Percentiles rank a stretch among this genome's conserved stretches.
Conservation (phyloP, 495 filamentous ascomycete species). For the Lichina pygmaea region DNA sequence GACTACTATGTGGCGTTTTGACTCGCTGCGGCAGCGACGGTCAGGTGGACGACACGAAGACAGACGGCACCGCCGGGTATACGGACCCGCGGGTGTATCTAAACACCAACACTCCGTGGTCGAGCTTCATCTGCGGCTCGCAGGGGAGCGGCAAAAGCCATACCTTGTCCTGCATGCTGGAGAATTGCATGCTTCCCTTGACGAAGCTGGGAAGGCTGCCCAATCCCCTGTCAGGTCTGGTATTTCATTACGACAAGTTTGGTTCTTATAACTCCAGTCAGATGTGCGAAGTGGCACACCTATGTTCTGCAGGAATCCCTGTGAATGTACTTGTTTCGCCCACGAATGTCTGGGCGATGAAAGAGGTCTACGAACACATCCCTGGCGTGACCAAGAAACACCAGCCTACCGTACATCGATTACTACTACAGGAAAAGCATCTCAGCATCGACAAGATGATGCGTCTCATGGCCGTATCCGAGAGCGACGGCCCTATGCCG, state of each 20-base stretch:
- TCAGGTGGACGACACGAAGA: neutral
- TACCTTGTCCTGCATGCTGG: constrained; percentile 41
- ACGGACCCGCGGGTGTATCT: constrained; percentile 29
- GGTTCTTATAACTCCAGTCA: constrained; percentile 10
- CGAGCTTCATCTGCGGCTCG: constrained; percentile 48
- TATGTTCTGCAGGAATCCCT: constrained; percentile 25
- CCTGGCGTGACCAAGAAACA: constrained; percentile 2
- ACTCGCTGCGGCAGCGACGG: neutral
- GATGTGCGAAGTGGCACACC: constrained; percentile 41
- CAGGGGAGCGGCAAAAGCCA: constrained; percentile 60
- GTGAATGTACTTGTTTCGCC: constrained; percentile 38
- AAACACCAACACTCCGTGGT: constrained; percentile 40
- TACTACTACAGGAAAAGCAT: neutral
- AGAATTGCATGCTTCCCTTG: constrained; percentile 26
- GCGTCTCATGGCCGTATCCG: neutral
- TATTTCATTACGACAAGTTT: neutral
- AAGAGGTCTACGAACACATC: constrained; percentile 13
- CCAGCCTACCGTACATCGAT: neutral
- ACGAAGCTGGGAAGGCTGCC: neutral
- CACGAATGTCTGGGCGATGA: constrained; percentile 24
- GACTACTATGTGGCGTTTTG: neutral
- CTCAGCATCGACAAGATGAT: neutral
- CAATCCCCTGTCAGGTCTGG: neutral
- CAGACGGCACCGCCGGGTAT: neutral
- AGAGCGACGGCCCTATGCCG: neutral